Evolutionary conservation across 2,329 filamentous ascomycete species (phyloP), one percentile per base, ranked within the genome.

Genomic region (Aureobasidium sp.): DNA sequence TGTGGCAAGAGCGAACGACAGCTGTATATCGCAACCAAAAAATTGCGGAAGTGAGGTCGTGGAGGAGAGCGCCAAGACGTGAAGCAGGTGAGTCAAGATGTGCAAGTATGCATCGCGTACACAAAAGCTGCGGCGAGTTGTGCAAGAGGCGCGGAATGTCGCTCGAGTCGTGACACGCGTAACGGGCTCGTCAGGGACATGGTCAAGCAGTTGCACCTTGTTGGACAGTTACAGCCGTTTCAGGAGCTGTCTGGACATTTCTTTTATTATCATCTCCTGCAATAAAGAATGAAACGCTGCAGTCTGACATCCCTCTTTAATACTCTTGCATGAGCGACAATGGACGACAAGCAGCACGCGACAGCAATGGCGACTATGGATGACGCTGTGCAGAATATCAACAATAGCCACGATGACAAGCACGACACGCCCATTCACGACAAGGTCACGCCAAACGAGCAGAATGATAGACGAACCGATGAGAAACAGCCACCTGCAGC

Each of bases 141-240:
- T 45, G 53, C 29, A 5, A 5, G 1, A 34, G 47, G 27, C 5
- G 29, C 47, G 47, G 47, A 49, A 49, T 49, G 37, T 11, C 3
- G 37, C 52, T 7, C 17, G 52, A 55, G 15, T 55, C 52, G 52
- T 41, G 49, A 20, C 34, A 55, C 37, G 52, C 52, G 52, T 55
- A 42, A 55, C 37, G 49, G 29, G 31, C 11, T 29, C n/a, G 56
- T 45, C 47, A 61, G 37, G 45, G 47, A 51, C 27, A 36, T 47
- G 25, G 7, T 31, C 22, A 48, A 20, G 31, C 25, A 51, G 31
- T 11, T 22, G 22, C 47, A 44, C 34, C 17, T 34, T 36, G 45
- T 4, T 52, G 41, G n/a, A 51, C 47, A 49, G 57, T 61, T 61
- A 44, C 56, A 44, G 37, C 57, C 57, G 57, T 61, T 61, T 61